Conservation (phyloP, 2,329 filamentous ascomycete species). For the Cadophora malorum region DNA sequence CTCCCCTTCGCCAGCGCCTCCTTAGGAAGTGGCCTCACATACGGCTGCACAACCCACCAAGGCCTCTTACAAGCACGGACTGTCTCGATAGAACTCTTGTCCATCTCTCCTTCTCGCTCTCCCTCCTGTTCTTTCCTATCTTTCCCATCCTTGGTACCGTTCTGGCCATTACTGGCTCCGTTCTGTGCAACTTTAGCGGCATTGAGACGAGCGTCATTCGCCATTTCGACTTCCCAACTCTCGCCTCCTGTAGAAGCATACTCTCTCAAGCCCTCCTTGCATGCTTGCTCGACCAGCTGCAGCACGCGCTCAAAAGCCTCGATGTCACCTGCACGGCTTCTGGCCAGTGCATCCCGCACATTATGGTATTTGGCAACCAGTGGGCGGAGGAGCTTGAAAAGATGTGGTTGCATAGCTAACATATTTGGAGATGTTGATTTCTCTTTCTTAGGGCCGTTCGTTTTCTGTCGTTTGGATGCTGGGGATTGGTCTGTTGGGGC, state of each 20-base stretch:
- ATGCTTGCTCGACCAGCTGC: constrained; percentile 73
- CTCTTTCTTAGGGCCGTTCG: constrained; percentile 45
- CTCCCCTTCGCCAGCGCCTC: constrained; percentile 86
- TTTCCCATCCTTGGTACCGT: constrained; percentile 47
- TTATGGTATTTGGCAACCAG: constrained; percentile 82
- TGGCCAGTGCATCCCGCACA: constrained; percentile 83
- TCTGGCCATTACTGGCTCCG: constrained; percentile 48
- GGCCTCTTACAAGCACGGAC: constrained; percentile 78
- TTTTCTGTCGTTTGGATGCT: constrained; percentile 50
- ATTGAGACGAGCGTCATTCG: constrained; percentile 38
- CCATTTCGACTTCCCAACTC: constrained; percentile 53
- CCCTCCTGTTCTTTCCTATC: constrained; percentile 45
- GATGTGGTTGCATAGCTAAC: constrained; percentile 83
- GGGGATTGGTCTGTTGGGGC: constrained; percentile 23
- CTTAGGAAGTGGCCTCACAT: constrained; percentile 83
- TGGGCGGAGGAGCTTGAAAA: constrained; percentile 89
- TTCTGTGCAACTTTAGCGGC: constrained; percentile 47
- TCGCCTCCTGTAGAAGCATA: constrained; percentile 61
- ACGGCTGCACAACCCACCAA: constrained; percentile 90
- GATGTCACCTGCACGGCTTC: constrained; percentile 72
- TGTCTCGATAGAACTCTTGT: constrained; percentile 68
- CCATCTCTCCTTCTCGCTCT: constrained; percentile 43
- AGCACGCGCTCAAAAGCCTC: constrained; percentile 79
- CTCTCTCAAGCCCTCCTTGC: constrained; percentile 74
- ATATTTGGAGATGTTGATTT: constrained; percentile 65